These are phyloP conservation scores for Coemansia sp. DNA, from an alignment of 192 early-diverging fungal genomes.

Conservation along the genomic window DNA sequence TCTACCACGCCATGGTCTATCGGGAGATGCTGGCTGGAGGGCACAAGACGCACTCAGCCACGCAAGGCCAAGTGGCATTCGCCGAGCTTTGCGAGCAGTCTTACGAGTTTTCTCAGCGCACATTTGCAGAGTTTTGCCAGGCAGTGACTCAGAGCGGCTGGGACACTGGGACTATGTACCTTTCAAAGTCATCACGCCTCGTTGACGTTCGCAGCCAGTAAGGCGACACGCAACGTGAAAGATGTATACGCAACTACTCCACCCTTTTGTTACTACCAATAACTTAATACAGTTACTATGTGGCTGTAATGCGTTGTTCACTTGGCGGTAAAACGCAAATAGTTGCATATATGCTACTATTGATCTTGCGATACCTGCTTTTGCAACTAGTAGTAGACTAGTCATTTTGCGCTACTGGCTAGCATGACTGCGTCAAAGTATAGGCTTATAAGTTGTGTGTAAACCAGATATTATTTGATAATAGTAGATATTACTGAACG, in stretches of 20 bases:
- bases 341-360: not conserved
- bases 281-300: not conserved
- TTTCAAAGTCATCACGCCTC: conserved; percentile 22
- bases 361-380: not conserved
- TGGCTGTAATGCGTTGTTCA: not conserved
- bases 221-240: not conserved
- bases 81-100: conserved; percentile 7
- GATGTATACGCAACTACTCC: not conserved
- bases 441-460: not conserved
- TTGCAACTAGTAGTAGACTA: not conserved
- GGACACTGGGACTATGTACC: conserved; percentile 37
- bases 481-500: not conserved
- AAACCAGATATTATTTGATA: not conserved
- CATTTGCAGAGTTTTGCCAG: conserved; percentile 23
- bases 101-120: conserved; percentile 28
- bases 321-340: not conserved
- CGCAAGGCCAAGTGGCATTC: not conserved
- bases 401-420: not conserved
- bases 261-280: not conserved
- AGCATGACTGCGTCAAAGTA: conserved; percentile 10
- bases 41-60: not conserved
- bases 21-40: conserved; percentile 13
- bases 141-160: conserved; percentile 25
- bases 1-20: conserved; percentile 33
- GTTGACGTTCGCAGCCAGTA: conserved; percentile 15